Base-by-base conservation (phyloP, 768 basidiomycete species). In the Russula sp. region DNA sequence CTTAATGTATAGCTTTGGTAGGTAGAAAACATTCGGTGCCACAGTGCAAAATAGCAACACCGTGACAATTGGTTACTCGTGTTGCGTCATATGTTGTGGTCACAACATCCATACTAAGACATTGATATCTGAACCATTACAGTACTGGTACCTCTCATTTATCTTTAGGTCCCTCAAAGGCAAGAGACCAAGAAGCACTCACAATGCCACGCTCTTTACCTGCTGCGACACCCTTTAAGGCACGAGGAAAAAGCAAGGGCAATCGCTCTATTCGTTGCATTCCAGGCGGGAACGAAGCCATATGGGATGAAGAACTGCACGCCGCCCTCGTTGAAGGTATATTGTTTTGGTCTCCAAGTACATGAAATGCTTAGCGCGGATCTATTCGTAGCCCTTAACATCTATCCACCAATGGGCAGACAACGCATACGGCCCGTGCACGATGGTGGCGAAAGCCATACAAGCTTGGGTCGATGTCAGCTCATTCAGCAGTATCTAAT, bases 401-500 rank as follows among this genome's bases (percentile, higher is more conserved):
- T 63, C 8, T 66, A 68, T 59, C 67, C 67, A 39, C 67, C 67
- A 20, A 67, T 68, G 67, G 66, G 65, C 9, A 57, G 61, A 54
- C 66, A 63, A 37, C 65, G 67, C 34, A 54, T 66, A 51, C 61
- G 65, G 22, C 51, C 64, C 9, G 32, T 57, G n/a, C 59, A 53
- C 44, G 53, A 55, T 31, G 55, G 58, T 13, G 40, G 27, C 48
- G 55, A 54, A 32, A 32, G 47, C 32, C 53, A 35, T 16, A 37
- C 64, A 42, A 62, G 61, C 55, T 61, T 77, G 59, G 75, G 75
- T 55, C 75, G 75, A 20, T 76, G 77, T 65, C 75, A 76, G 63
- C 71, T 76, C 22, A 77, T 76, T 39, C 75, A 77, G 35, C 74
- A 74, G 0, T 76, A 77, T 50, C 70, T 76, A 37, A 60, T 75